These are phyloP conservation scores for Chlorella variabilis DNA, from an alignment of 163 green algal genomes.

Conservation along the genomic window DNA sequence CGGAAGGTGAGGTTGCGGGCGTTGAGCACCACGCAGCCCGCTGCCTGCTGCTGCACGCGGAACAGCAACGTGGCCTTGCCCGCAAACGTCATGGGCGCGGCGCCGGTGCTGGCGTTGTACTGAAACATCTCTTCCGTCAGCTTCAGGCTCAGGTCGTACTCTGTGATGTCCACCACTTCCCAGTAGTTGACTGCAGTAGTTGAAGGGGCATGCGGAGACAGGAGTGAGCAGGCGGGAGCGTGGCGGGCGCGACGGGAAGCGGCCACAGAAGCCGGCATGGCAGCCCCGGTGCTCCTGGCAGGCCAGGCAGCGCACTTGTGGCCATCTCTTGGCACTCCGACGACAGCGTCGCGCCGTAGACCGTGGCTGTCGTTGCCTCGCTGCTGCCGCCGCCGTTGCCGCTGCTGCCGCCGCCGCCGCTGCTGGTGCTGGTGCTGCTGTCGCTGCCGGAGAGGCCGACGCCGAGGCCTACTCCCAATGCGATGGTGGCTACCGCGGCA, in stretches of 20 bases:
- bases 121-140: background rate
- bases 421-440: background rate
- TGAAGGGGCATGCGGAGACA: background rate
- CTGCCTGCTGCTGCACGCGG: background rate
- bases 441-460: conserved; percentile 1
- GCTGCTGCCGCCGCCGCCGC: background rate
- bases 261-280: background rate
- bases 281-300: background rate
- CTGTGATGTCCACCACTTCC: background rate
- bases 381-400: conserved; percentile 11
- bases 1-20: background rate
- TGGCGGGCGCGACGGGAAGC: background rate
- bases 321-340: background rate
- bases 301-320: background rate
- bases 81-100: background rate
- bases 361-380: background rate
- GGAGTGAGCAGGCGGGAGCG: too few species aligned
- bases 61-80: background rate
- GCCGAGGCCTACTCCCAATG: background rate
- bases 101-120: background rate
- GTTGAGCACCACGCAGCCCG: conserved; percentile 24
- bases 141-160: background rate
- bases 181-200: conserved; percentile 6
- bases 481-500: background rate
- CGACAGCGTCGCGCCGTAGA: background rate